Evolutionary conservation across 768 basidiomycete species (phyloP).

Genomic region (Tricholoma bakamatsutake): DNA sequence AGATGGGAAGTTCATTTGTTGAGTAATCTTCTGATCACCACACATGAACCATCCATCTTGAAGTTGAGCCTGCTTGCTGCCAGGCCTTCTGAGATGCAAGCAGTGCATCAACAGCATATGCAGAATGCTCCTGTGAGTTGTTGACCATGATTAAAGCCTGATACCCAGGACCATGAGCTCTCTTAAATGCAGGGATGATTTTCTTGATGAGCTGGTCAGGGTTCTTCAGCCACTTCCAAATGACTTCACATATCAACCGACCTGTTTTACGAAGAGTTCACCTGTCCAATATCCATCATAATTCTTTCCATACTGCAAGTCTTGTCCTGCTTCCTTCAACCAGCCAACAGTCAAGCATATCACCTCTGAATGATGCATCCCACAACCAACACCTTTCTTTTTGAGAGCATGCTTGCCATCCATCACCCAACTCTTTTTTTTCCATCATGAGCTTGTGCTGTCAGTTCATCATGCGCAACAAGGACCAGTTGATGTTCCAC

Average conservation of each 20-base stretch:
- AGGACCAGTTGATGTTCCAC: constrained; percentile 22
- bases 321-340: constrained; percentile 25
- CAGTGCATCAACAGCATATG: too few species aligned
- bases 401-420: constrained; percentile 26
- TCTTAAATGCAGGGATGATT: too few species aligned
- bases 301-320: constrained; percentile 37
- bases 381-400: constrained; percentile 33
- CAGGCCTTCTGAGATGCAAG: too few species aligned
- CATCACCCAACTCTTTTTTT: constrained; percentile 27
- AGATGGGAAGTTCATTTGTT: too few species aligned
- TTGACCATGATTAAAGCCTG: too few species aligned
- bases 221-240: too few species aligned
- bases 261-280: constrained; percentile 19
- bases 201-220: too few species aligned
- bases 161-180: too few species aligned
- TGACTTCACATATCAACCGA: constrained; percentile 1
- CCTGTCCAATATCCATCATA: constrained; percentile 35
- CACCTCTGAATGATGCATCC: constrained; percentile 31
- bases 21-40: too few species aligned
- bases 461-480: constrained; percentile 33
- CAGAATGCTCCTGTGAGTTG: too few species aligned
- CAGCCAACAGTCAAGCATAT: constrained; percentile 29
- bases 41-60: too few species aligned
- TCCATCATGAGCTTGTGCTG: constrained; percentile 32
- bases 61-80: too few species aligned